phyloP scores from a whole-genome alignment of 345 rosid species.

The Populus davidiana region DNA sequence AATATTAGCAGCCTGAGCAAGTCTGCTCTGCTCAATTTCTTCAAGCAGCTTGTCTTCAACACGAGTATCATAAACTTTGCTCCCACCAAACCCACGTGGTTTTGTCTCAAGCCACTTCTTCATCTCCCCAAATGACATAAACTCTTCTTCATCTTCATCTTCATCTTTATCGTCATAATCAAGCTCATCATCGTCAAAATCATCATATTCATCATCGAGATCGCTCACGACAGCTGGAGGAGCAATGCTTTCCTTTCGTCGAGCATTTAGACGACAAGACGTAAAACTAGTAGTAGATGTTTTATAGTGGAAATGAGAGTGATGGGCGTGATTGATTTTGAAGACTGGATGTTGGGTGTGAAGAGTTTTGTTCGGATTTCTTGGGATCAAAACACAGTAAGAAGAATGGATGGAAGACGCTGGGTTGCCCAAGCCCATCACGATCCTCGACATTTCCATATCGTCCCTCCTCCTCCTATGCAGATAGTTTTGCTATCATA shows the following conservation, averaged over 20 bases:
- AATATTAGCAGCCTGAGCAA: constrained; percentile 65
- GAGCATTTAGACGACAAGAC: neutral
- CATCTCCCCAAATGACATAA: constrained; percentile 57
- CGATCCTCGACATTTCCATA: neutral
- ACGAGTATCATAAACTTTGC: constrained; percentile 63
- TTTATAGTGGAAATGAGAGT: neutral
- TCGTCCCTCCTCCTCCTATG: neutral
- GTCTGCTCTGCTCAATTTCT: constrained; percentile 62
- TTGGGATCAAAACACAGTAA: neutral
- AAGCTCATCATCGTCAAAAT: constrained; percentile 32
- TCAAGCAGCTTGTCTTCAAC: constrained; percentile 76
- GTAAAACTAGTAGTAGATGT: neutral
- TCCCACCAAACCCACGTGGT: constrained; percentile 79
- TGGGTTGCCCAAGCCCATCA: neutral
- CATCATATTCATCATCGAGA: constrained; percentile 26
- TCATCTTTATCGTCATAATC: constrained; percentile 36
- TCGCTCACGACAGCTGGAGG: constrained; percentile 21
- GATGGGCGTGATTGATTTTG: neutral
- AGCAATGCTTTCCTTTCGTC: constrained; percentile 12
- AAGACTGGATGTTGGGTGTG: neutral
- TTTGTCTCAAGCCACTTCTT: constrained; percentile 60
- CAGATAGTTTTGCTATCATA: neutral
- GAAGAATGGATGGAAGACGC: neutral
- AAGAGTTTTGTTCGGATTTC: neutral
- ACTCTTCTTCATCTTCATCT: constrained; percentile 38